Evolutionary conservation across 73 alveolate species (phyloP).

Genomic region (Breviolum minutum): DNA sequence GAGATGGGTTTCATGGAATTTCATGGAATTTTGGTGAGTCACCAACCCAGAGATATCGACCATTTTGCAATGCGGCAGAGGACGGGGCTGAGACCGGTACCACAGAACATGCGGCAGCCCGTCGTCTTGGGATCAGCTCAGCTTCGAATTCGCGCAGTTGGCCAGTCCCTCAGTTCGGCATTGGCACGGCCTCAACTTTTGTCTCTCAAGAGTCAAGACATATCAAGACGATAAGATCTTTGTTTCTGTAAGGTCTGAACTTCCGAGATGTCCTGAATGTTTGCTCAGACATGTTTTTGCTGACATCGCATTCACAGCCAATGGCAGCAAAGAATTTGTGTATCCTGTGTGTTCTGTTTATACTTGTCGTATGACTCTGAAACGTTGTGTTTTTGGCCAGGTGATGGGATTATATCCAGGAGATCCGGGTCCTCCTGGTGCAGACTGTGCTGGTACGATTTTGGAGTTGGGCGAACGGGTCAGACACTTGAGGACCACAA

Average conservation of each 20-base stretch:
- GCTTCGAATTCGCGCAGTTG: conserved; percentile 91
- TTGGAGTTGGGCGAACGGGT: conserved; percentile 63
- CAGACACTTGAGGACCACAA: conserved; percentile 19
- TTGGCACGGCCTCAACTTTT: background rate
- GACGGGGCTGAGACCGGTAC: conserved; percentile 86
- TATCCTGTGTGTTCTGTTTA: background rate
- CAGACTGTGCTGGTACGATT: conserved; percentile 89
- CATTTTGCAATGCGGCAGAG: background rate
- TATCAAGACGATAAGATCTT: background rate
- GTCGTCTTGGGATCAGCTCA: conserved; percentile 70
- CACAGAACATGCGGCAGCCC: conserved; percentile 62
- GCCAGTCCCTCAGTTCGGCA: conserved; percentile 1
- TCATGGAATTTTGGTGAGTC: no score
- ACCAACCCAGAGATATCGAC: background rate
- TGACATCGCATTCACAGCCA: background rate
- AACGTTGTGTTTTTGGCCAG: background rate
- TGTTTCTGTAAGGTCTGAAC: conserved; percentile 33
- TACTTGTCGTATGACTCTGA: no score
- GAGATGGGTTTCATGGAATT: background rate
- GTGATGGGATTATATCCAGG: conserved; percentile 95
- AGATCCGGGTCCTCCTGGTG: conserved; percentile 95
- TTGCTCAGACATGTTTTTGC: background rate
- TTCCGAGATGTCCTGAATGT: conserved; percentile 93
- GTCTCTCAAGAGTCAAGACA: background rate
- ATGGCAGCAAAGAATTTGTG: no score